A percentile compares a stretch with the other conserved stretches of the same genome.
phyloP scores from a whole-genome alignment of 345 rosid genomes.

The Trapa bicornis region DNA sequence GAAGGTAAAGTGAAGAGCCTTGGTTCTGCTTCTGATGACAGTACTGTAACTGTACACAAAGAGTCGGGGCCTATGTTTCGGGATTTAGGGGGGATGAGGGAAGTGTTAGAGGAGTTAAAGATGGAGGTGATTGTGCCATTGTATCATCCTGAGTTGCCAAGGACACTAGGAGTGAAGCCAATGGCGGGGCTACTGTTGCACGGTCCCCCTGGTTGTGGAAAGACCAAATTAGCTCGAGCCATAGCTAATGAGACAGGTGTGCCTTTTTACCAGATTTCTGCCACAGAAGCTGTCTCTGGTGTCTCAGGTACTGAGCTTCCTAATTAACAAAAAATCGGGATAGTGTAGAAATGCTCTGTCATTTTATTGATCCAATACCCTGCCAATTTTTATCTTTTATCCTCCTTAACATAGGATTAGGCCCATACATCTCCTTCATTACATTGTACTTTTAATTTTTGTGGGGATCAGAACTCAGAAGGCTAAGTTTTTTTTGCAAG shows the following conservation, averaged over 20 bases:
- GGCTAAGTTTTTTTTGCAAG: no score
- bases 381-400: neutral
- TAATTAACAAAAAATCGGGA: neutral
- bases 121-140: slow-evolving; percentile 62
- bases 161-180: slow-evolving; percentile 49
- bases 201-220: slow-evolving; percentile 80
- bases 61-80: slow-evolving; percentile 54
- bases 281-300: slow-evolving; percentile 84
- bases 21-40: slow-evolving; percentile 2
- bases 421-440: no score
- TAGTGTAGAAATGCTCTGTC: neutral
- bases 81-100: slow-evolving; percentile 72
- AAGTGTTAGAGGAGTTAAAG: slow-evolving; percentile 58
- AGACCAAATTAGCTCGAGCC: slow-evolving; percentile 66
- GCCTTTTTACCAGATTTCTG: slow-evolving; percentile 75
- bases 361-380: neutral
- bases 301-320: slow-evolving; percentile 42
- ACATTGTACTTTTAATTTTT: no score
- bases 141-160: slow-evolving; percentile 46
- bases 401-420: neutral
- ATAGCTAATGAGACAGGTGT: slow-evolving; percentile 73
- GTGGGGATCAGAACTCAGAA: no score
- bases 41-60: slow-evolving; percentile 16
- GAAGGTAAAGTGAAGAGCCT: neutral
- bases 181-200: slow-evolving; percentile 65